Evolutionary conservation across 805 yeast species (phyloP), one percentile per base, ranked within the genome.

Genomic region (Candida golubevii): DNA sequence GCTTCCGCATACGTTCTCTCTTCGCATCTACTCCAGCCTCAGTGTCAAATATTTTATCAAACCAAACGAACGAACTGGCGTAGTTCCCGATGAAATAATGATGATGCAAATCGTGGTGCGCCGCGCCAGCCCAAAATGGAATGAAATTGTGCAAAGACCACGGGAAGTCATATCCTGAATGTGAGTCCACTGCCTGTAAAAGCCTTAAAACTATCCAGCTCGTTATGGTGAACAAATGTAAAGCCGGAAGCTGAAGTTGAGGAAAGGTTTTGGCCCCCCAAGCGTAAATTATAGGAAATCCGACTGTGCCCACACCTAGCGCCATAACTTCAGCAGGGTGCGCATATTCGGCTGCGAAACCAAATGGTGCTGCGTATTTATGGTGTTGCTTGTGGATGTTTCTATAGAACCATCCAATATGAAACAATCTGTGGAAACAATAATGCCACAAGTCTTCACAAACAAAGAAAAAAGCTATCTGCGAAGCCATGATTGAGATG

Each of bases 71-170:
- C 26, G 77, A 69, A 34, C 79, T 73, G 26, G 83, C 79, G 52
- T 78, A 78, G 54, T 74, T 74, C 14, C 83, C 83, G 47, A 78
- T 77, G 51, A 78, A 78, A 58, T 72, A 75, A 53, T 77, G 83
- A 51, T 78, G 83, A 51, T 78, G 83, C 47, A 72, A 70, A 54
- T 78, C 83, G 55, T 78, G 83, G 54, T 78, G 83, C 45, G 75
- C 81, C 33, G 82, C 82, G 29, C 83, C 83, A 8, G 83, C 82
- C 83, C 83, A 78, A 61, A 78, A 71, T 35, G 83, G 83, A n/a
- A 78, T 41, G 57, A 77, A 66, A 45, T 76, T 60, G 58, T 78
- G 76, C 55, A 78, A 67, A 1, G 82, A 77, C 79, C 79, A 77
- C 4, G 83, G 83, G 62, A 78, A 78, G 46, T 78, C 82, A 55